Evolutionary conservation across 2,329 filamentous ascomycete genomes (phyloP), one percentile per base, ranked within the genome.

Genomic region (Microdochium bolleyi): DNA sequence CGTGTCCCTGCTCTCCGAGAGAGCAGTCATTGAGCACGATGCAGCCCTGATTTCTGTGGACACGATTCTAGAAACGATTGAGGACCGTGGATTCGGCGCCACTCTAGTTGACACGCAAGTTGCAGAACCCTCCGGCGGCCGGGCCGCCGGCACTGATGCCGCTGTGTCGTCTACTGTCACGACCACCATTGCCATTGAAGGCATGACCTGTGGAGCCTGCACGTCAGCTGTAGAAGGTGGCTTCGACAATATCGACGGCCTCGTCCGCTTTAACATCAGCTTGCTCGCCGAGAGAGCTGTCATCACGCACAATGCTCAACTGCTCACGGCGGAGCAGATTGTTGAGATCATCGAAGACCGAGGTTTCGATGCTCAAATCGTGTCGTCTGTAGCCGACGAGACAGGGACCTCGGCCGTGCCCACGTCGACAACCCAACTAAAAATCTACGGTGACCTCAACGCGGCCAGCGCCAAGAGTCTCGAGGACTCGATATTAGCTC

Each of bases 181-280:
- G 1, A 96, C 92, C 0, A 97, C 92, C 0, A 79, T 99, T 19
- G 84, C 88, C 3, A 89, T 99, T 52, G 89, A 94, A 60, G 94
- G 94, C 50, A 99, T 99, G 94, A 99, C 94, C 1, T 97, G 94
- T 65, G 92, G 92, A 22, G 90, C 94, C 44, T 99, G 94, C 70
- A 97, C 94, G 0, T 92, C 92, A 1, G 91, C 92, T 5, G 84
- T 97, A 1, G 89, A 96, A 63, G 79, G 82, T 50, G 90, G 88
- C 3, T 94, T 99, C 70, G 82, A 83, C 59, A 82, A 80, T 57
- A 70, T 92, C 2, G 83, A 88, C 10, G 94, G 94, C 22, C 70
- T 97, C 16, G 65, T 90, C 53, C 89, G 91, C 58, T 96, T 97
- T 75, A 96, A 96, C 65, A 95, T 99, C 67, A 96, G 90, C 70